These are phyloP conservation scores for Effrenium voratum DNA, from an alignment of 73 alveolate genomes.

Conservation along the genomic window DNA sequence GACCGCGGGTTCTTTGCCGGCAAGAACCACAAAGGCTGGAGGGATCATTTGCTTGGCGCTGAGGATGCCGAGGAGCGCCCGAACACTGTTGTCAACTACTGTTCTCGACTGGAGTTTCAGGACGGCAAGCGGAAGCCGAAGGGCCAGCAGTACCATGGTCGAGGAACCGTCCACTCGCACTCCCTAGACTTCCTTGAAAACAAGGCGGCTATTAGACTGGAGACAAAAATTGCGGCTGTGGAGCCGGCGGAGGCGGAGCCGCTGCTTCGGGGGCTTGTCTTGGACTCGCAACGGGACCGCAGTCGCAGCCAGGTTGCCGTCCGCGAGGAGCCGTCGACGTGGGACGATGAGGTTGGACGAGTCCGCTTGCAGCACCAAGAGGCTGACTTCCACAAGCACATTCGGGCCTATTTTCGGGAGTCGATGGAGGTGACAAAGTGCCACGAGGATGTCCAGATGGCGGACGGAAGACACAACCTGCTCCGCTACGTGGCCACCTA, in stretches of 20 bases:
- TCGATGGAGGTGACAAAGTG: neutral
- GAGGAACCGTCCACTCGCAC: neutral
- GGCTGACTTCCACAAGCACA: neutral
- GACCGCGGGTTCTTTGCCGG: neutral
- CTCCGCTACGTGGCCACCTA: neutral
- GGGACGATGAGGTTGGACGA: neutral
- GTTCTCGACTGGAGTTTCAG: neutral
- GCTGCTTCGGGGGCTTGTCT: neutral
- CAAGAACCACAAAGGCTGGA: neutral
- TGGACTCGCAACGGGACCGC: neutral
- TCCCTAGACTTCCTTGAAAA: neutral
- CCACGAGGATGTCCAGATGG: neutral
- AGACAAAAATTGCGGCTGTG: neutral
- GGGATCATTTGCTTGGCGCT: neutral
- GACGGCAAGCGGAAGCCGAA: neutral
- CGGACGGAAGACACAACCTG: neutral
- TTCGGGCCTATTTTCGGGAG: neutral
- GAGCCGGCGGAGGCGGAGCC: neutral
- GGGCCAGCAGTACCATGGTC: neutral
- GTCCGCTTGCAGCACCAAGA: neutral
- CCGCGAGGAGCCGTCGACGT: neutral
- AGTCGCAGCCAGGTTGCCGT: neutral
- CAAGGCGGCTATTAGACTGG: neutral
- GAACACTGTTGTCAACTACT: neutral
- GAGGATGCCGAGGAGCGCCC: neutral